Base-by-base conservation (phyloP, 2,329 filamentous ascomycete species). In the Paradendryphiella salina region DNA sequence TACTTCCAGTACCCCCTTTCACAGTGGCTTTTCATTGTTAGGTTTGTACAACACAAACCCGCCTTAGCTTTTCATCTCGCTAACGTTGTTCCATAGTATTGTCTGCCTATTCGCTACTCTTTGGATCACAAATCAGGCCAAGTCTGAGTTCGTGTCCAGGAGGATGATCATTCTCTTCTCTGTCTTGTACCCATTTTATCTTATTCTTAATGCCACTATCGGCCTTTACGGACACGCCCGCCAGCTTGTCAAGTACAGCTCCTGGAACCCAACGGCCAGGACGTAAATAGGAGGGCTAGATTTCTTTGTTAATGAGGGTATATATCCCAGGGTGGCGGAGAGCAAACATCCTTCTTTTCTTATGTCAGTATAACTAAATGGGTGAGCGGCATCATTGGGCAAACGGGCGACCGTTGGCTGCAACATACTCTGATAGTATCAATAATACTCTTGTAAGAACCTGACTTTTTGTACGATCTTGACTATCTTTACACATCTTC, bases 1-100 rank as follows among this genome's bases (percentile, higher is more conserved):
- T 80, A 78, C 64, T 79, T 79, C 56, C 73, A 77, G 34, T 80
- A 77, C 51, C 76, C 77, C 0, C 66, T 79, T 46, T 76, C 77
- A 9, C 72, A 76, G 54, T 80, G 77, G 77, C 72, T 79, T 23
- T 75, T 75, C 48, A 65, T 76, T 33, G 71, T 76, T 21, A 75
- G 74, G 75, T 76, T 69, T n/a, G 69, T 63, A 33, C 38, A 9
- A 43, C 57, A 37, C 18, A 13, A 15, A 26, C 40, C 37, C 13
- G 39, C 52, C 49, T 43, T 35, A 49, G 33, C 21, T 10, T 42
- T 34, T 21, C 42, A 38, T n/a, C 21, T 46, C 31, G 52, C 61
- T 62, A 57, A 64, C 51, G 26, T 46, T 23, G 32, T 54, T 46
- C 45, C 28, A 55, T 52, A 76, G 75, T 57, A 31, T 78, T 9